phyloP scores from a whole-genome alignment of 2,329 filamentous ascomycete species.

The Trichoderma sp. region DNA sequence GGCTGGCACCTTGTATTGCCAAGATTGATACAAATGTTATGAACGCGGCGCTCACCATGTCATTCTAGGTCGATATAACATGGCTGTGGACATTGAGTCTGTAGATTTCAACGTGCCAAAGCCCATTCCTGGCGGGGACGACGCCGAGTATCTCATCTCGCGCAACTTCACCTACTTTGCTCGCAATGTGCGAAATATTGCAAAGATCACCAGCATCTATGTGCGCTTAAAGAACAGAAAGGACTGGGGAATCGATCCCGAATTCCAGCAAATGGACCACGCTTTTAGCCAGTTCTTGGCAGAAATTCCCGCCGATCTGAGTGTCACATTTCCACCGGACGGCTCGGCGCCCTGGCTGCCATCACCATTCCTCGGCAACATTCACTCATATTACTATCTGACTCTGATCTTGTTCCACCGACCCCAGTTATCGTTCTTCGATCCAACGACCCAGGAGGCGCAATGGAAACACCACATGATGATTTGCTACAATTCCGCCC shows the following conservation, averaged over 20 bases:
- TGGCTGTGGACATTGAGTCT: slow-evolving; percentile 71
- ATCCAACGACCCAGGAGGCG: slow-evolving; percentile 68
- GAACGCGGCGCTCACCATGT: background rate
- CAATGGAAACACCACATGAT: slow-evolving; percentile 88
- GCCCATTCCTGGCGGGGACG: slow-evolving; percentile 67
- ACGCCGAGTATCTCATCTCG: slow-evolving; percentile 74
- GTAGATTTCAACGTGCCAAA: slow-evolving; percentile 72
- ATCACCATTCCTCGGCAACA: slow-evolving; percentile 84
- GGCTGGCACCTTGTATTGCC: background rate
- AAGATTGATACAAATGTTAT: background rate
- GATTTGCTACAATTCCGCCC: slow-evolving; percentile 81
- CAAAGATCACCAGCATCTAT: slow-evolving; percentile 75
- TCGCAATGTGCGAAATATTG: slow-evolving; percentile 74
- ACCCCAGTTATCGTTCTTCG: slow-evolving; percentile 78
- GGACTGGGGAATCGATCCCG: slow-evolving; percentile 85
- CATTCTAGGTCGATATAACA: slow-evolving; percentile 69
- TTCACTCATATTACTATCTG: slow-evolving; percentile 87
- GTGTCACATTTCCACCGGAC: slow-evolving; percentile 74
- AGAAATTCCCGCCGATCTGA: slow-evolving; percentile 76
- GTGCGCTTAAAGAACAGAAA: slow-evolving; percentile 72
- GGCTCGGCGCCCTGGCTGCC: slow-evolving; percentile 81
- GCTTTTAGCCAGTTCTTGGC: slow-evolving; percentile 74
- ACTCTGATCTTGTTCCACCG: slow-evolving; percentile 84
- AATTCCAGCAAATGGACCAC: slow-evolving; percentile 77
- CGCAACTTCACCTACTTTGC: slow-evolving; percentile 83